Evolutionary conservation across 345 rosid species (phyloP).

Genomic region (Euphorbia peplus): DNA sequence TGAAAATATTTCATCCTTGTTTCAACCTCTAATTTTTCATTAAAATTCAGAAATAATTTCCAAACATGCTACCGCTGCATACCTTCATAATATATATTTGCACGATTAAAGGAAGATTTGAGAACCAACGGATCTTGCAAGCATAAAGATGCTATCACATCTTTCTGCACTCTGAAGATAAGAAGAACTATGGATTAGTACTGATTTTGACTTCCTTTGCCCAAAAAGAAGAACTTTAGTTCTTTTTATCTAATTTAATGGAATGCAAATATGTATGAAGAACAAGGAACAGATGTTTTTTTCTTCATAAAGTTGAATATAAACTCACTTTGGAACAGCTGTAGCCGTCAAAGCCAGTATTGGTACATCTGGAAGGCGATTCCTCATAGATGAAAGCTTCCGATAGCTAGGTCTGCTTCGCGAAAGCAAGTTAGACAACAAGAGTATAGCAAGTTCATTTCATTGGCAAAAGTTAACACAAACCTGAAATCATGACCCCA

Average conservation of each 20-base stretch:
- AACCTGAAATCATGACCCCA: slow-evolving; percentile 99
- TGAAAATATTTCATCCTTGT: not conserved
- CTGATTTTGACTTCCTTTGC: slow-evolving; percentile 8
- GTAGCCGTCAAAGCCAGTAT: slow-evolving; percentile 92
- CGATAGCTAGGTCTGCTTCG: slow-evolving; percentile 77
- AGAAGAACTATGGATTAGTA: slow-evolving; percentile 11
- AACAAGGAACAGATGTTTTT: not conserved
- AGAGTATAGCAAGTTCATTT: not conserved
- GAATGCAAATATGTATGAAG: not conserved
- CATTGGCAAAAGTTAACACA: slow-evolving; percentile 22
- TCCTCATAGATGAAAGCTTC: slow-evolving; percentile 81
- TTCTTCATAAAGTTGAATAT: slow-evolving; percentile 3
- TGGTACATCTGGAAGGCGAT: slow-evolving; percentile 69
- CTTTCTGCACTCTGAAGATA: slow-evolving; percentile 78
- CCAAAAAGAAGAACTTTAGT: not conserved
- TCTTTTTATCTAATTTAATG: not conserved
- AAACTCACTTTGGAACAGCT: slow-evolving; percentile 85
- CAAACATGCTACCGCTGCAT: slow-evolving; percentile 15
- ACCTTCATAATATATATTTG: slow-evolving; percentile 94
- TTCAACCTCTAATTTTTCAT: not conserved
- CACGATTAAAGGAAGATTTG: slow-evolving; percentile 90
- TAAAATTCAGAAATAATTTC: not conserved
- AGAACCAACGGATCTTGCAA: slow-evolving; percentile 78
- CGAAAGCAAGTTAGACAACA: not conserved
- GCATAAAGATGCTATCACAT: slow-evolving; percentile 74